Percentiles rank a stretch among this genome's conserved stretches.
phyloP scores from a whole-genome alignment of 306 rosid species.

The Trifolium subterraneum region DNA sequence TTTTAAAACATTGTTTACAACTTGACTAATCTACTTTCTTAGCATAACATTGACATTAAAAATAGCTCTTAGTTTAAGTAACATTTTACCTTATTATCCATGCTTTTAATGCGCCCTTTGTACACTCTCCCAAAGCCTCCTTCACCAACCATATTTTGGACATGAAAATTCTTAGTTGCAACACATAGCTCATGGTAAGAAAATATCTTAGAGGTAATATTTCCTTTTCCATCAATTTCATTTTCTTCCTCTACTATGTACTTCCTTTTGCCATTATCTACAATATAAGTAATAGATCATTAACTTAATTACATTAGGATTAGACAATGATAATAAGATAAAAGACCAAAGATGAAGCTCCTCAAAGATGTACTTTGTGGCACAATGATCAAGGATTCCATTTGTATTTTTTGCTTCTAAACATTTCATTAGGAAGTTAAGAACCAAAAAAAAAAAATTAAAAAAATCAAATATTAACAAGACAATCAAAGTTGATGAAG shows the following conservation, averaged over 20 bases:
- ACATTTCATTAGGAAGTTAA: background rate
- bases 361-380: background rate
- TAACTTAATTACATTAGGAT: background rate
- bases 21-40: background rate
- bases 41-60: slow-evolving; percentile 11
- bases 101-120: slow-evolving; percentile 62
- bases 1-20: background rate
- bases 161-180: slow-evolving; percentile 78
- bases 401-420: background rate
- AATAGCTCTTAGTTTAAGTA: slow-evolving; percentile 12
- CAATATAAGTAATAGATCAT: background rate
- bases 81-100: slow-evolving; percentile 60
- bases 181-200: slow-evolving; percentile 65
- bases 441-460: background rate
- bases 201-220: slow-evolving; percentile 63
- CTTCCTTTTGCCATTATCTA: slow-evolving; percentile 41
- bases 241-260: slow-evolving; percentile 54
- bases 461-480: too few species aligned
- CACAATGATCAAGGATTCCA: background rate
- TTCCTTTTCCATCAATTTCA: slow-evolving; percentile 69
- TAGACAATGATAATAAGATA: background rate
- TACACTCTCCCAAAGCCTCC: slow-evolving; percentile 95
- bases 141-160: slow-evolving; percentile 74
- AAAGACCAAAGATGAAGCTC: background rate
- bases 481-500: slow-evolving; percentile 4